phyloP scores from a whole-genome alignment of 2,329 filamentous ascomycete genomes.

The Fusarium sp. region DNA sequence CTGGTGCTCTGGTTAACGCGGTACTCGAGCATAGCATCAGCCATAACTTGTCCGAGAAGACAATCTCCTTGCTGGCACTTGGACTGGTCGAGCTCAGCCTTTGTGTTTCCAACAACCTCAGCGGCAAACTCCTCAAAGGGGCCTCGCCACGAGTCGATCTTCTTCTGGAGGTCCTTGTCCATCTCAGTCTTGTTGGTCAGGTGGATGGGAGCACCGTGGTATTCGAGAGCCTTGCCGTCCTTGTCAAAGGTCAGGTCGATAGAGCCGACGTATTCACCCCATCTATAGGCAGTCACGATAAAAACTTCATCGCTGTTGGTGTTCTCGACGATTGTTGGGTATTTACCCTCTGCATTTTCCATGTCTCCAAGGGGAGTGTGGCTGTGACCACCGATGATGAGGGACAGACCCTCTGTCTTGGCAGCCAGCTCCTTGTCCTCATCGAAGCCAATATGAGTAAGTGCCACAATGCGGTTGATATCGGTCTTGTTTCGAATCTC shows the following conservation, averaged over 20 bases:
- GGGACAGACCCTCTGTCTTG: conserved; percentile 70
- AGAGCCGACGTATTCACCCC: conserved; percentile 75
- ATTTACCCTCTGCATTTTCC: conserved; percentile 66
- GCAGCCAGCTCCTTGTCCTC: conserved; percentile 70
- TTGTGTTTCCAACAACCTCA: conserved; percentile 65
- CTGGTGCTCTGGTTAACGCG: conserved; percentile 58
- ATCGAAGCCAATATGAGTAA: conserved; percentile 75
- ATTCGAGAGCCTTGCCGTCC: conserved; percentile 69
- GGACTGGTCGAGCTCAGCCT: conserved; percentile 68
- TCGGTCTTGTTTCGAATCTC: conserved; percentile 70
- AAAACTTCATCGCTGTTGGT: conserved; percentile 73
- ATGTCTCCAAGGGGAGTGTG: conserved; percentile 70
- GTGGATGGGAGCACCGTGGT: conserved; percentile 72
- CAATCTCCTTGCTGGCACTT: conserved; percentile 69
- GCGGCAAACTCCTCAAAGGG: conserved; percentile 70
- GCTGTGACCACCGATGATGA: conserved; percentile 73
- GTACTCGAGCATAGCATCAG: conserved; percentile 71
- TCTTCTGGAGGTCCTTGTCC: conserved; percentile 65
- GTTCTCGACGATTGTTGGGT: conserved; percentile 72
- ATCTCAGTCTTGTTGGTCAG: conserved; percentile 69
- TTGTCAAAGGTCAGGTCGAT: conserved; percentile 73
- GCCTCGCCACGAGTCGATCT: conserved; percentile 67
- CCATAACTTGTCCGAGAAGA: conserved; percentile 64
- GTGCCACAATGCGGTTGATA: conserved; percentile 71
- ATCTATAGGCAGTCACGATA: conserved; percentile 73